Evolutionary conservation across 805 yeast species (phyloP), one percentile per base, ranked within the genome.

Genomic region (Wickerhamomyces pijperi): DNA sequence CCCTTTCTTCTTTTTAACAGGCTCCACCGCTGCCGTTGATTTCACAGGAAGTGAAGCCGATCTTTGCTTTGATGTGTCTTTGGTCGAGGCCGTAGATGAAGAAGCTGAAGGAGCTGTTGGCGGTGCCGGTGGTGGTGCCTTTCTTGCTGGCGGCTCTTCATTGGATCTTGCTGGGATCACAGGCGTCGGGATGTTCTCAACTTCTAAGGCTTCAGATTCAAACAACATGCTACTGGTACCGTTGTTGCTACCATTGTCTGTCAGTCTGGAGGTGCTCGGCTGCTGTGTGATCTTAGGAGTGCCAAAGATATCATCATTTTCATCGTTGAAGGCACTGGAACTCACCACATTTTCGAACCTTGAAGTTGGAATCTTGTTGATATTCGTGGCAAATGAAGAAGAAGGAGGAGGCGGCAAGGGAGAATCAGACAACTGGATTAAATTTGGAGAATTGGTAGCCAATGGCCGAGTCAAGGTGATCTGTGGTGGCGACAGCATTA

Each of bases 361-460:
- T 17, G 28, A 6, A 19, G 34, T n/a, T 28, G n/a, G 13, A 14
- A n/a, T n/a, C 31, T 23, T n/a, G 13, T 17, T 6, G 40, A 7
- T 21, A 21, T 6, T 7, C 23, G 9, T 9, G 23, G 9, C 6
- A 21, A 9, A 21, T 7, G 23, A 7, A 9, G 23, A 6, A 7
- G 23, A 21, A 8, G 28, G 60, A 12, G 51, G 55, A n/a, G 34
- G 36, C 34, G 18, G 33, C 33, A 19, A 36, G 36, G 20, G 35
- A 40, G n/a, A 41, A 32, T 58, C 65, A 35, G 53, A 55, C 3
- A 65, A 42, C 39, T 65, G 62, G 16, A 65, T 62, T 28, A 65
- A 43, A 36, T 63, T 58, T 19, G 70, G 70, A 2, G 64, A 53
- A 12, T 25, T 20, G 12, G 14, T 18, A 6, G 12, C 33, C 14